Evolutionary conservation across 257 asterid species (phyloP).

Genomic region (Nicotiana otophora): DNA sequence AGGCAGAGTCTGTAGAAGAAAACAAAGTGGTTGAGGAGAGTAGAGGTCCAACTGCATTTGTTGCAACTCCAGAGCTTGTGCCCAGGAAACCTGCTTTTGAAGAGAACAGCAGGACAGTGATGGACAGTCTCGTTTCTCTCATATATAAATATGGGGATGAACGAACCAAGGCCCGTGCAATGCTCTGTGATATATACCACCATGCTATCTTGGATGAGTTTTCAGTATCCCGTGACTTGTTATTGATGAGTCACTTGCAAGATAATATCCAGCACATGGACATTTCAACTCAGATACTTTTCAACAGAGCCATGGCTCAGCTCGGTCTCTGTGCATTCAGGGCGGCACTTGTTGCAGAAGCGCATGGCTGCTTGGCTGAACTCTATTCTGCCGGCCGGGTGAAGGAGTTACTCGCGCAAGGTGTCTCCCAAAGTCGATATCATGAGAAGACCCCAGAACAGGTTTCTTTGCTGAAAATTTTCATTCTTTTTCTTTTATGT

Average conservation of each 20-base stretch:
- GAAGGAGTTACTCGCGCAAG: slow-evolving; percentile 94
- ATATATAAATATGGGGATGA: slow-evolving; percentile 86
- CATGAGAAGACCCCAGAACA: slow-evolving; percentile 98
- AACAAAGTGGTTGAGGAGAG: slow-evolving; percentile 47
- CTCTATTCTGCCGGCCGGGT: slow-evolving; percentile 92
- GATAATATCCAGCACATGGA: slow-evolving; percentile 96
- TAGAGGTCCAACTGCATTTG: slow-evolving; percentile 59
- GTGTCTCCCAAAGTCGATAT: slow-evolving; percentile 85
- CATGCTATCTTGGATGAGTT: slow-evolving; percentile 88
- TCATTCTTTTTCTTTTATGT: background rate
- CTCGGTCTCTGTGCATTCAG: slow-evolving; percentile 92
- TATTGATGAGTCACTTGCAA: slow-evolving; percentile 97
- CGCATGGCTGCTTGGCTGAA: slow-evolving; percentile 78
- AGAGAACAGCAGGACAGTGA: slow-evolving; percentile 69
- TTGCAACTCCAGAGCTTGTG: slow-evolving; percentile 68
- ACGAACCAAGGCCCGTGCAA: slow-evolving; percentile 94
- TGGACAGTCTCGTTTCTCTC: slow-evolving; percentile 76
- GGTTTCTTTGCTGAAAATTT: slow-evolving; percentile 33
- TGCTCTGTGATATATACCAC: slow-evolving; percentile 95
- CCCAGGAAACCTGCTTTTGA: slow-evolving; percentile 83
- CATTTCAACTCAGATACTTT: slow-evolving; percentile 83
- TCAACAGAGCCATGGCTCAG: slow-evolving; percentile 94
- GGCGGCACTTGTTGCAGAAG: slow-evolving; percentile 68
- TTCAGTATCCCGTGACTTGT: slow-evolving; percentile 70
- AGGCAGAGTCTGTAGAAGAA: slow-evolving; percentile 50